Conservation (phyloP, 73 alveolate genomes). For the Uronychia setigera region DNA sequence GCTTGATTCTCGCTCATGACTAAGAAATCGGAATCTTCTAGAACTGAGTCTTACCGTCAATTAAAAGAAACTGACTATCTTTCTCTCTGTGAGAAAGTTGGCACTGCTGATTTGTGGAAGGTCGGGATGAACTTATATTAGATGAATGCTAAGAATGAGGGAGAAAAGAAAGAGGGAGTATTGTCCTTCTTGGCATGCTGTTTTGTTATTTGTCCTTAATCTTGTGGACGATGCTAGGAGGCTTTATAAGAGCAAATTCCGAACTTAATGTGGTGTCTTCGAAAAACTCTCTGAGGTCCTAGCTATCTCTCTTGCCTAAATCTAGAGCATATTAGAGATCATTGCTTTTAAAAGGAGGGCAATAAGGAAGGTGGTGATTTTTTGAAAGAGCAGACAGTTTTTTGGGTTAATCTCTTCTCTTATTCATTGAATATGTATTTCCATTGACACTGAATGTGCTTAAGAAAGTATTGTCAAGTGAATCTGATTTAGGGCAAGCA, state of each 20-base stretch:
- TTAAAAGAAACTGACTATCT: no score
- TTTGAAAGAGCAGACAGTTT: neutral
- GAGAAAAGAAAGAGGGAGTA: no score
- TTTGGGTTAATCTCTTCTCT: neutral
- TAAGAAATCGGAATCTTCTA: no score
- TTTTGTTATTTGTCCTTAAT: neutral
- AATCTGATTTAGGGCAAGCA: neutral
- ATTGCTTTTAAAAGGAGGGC: neutral
- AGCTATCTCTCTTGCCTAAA: neutral
- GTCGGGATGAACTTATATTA: no score
- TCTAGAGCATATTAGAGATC: neutral
- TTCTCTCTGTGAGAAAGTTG: no score
- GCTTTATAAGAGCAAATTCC: neutral
- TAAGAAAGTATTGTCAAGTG: neutral
- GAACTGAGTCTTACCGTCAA: no score
- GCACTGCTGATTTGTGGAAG: no score
- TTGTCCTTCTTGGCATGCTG: no score
- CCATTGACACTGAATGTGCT: neutral
- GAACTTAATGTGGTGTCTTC: neutral
- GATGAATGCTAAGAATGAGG: no score
- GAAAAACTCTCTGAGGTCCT: neutral
- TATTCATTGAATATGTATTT: neutral
- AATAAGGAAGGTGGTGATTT: neutral
- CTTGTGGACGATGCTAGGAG: constrained; percentile 1
- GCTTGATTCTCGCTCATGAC: no score